A percentile compares a stretch with the other conserved stretches of the same genome.
These are phyloP conservation scores for Quercus phellos DNA, from an alignment of 331 rosid genomes.

Conservation along the genomic window DNA sequence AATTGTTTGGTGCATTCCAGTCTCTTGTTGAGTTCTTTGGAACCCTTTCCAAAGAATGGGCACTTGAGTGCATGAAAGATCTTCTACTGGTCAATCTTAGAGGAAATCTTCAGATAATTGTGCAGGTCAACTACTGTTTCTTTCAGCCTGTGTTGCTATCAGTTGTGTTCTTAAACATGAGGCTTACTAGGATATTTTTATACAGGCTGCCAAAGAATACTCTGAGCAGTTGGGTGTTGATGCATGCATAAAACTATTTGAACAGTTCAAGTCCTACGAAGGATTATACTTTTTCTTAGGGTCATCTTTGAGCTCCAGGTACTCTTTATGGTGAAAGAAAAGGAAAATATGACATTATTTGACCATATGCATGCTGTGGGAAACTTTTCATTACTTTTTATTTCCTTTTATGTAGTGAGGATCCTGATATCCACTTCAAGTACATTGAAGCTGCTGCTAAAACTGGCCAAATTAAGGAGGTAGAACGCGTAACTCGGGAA, in stretches of 20 bases:
- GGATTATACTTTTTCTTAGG: constrained; percentile 96
- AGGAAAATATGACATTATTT: background rate
- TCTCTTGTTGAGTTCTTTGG: constrained; percentile 97
- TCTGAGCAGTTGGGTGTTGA: constrained; percentile 95
- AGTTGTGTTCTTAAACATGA: background rate
- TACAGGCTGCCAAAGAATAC: constrained; percentile 95
- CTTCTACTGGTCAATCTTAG: constrained; percentile 91
- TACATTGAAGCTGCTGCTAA: constrained; percentile 99
- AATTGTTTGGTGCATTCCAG: constrained; percentile 40
- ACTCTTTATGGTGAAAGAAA: background rate
- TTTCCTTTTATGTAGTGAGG: constrained; percentile 64
- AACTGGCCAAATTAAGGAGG: constrained; percentile 99
- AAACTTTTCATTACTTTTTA: background rate
- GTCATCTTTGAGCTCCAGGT: constrained; percentile 98
- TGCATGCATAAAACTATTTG: constrained; percentile 89
- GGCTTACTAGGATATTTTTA: background rate
- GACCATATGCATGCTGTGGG: background rate
- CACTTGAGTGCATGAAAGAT: constrained; percentile 97
- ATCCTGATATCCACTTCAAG: constrained; percentile 99
- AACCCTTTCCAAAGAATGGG: constrained; percentile 93
- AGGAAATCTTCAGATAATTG: constrained; percentile 96
- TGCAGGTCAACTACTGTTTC: constrained; percentile 50
- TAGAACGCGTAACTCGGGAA: constrained; percentile 98
- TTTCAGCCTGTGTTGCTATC: background rate
- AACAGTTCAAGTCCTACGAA: constrained; percentile 96